Conservation (phyloP, 2,329 filamentous ascomycete genomes). For the Venturia carpophila region DNA sequence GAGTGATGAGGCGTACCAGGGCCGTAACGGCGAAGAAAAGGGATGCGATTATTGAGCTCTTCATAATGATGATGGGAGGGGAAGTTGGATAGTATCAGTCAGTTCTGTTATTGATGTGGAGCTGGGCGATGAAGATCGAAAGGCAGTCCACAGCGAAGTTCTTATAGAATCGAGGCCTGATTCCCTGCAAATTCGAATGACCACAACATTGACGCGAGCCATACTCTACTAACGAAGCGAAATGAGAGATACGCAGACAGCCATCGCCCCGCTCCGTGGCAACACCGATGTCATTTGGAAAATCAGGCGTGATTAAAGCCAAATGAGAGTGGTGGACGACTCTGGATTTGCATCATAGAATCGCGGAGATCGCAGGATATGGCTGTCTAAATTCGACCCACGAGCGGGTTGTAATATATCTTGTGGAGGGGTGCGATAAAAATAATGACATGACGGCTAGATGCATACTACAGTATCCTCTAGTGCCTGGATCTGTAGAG, state of each 20-base stretch:
- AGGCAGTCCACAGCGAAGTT: background rate
- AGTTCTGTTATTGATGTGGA: background rate
- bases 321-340: background rate
- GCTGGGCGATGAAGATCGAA: background rate
- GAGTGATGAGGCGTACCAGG: background rate
- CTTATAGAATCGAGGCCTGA: background rate
- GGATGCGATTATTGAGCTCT: conserved; percentile 10
- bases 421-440: background rate
- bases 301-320: background rate
- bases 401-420: background rate
- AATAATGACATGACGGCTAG: background rate
- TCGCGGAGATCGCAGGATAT: background rate
- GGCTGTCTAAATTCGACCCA: background rate
- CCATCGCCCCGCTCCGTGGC: background rate
- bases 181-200: background rate
- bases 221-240: background rate
- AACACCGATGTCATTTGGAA: background rate
- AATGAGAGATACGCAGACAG: background rate
- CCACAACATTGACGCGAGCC: background rate
- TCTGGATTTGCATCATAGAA: background rate
- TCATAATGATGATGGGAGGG: background rate
- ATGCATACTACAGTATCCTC: background rate
- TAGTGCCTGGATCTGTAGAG: background rate
- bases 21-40: background rate
- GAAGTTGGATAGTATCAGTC: background rate